These are phyloP conservation scores for Suillus brevipes DNA, from an alignment of 768 basidiomycete genomes.

Conservation along the genomic window DNA sequence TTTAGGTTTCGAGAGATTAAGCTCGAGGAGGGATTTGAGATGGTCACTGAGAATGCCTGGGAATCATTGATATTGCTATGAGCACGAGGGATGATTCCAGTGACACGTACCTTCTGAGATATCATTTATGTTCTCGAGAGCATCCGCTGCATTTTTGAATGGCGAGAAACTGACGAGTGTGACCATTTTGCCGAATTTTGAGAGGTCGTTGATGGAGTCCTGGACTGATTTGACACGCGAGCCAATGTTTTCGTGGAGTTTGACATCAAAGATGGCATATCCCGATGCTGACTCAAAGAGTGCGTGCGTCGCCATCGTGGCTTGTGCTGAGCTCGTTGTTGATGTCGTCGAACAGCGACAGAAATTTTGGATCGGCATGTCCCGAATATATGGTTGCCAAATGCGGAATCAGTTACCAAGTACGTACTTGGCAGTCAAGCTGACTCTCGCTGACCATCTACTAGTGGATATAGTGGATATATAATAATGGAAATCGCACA, in stretches of 20 bases:
- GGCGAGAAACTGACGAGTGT: conserved; percentile 87
- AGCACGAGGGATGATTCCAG: background rate
- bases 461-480: too few relatives aligned
- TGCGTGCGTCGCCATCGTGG: conserved; percentile 73
- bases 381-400: background rate
- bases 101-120: conserved; percentile 81
- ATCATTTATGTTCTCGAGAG: conserved; percentile 94
- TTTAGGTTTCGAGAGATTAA: conserved; percentile 79
- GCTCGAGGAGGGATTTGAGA: conserved; percentile 79
- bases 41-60: conserved; percentile 84
- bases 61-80: conserved; percentile 2
- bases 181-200: conserved; percentile 93
- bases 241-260: conserved; percentile 85
- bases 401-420: too few relatives aligned
- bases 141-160: conserved; percentile 91
- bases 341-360: conserved; percentile 31
- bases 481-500: too few relatives aligned
- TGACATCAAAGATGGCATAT: conserved; percentile 89
- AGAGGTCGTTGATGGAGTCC: conserved; percentile 81
- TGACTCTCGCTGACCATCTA: too few relatives aligned
- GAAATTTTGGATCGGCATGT: conserved; percentile 23
- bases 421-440: too few relatives aligned
- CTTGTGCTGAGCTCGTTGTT: conserved; percentile 31
- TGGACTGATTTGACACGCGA: conserved; percentile 77
- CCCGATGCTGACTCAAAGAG: conserved; percentile 94